phyloP scores from a whole-genome alignment of 768 basidiomycete genomes.

The Boletus vinaceobasis region DNA sequence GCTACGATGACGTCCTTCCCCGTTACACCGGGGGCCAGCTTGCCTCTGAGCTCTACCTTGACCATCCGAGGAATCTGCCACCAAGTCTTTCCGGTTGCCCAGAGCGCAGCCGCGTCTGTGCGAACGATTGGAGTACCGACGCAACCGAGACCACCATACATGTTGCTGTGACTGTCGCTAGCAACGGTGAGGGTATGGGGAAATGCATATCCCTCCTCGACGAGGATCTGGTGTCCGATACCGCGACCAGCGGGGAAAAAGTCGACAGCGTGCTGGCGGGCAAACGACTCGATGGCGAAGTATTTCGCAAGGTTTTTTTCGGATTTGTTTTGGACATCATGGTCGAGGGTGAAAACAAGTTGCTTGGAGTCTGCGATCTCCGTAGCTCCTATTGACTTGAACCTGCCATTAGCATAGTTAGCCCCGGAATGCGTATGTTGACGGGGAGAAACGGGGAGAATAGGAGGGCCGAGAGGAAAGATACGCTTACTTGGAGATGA shows the following conservation, averaged over 20 bases:
- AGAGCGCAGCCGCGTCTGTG: conserved; percentile 91
- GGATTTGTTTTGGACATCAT: conserved; percentile 96
- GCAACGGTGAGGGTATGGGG: conserved; percentile 94
- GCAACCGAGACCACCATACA: conserved; percentile 98
- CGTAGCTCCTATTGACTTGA: conserved; percentile 91
- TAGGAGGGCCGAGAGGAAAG: neutral
- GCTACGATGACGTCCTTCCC: conserved; percentile 99
- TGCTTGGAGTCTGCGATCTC: conserved; percentile 77
- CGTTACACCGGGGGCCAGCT: conserved; percentile 82
- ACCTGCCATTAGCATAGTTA: conserved; percentile 45
- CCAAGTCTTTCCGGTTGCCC: conserved; percentile 99
- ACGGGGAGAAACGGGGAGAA: neutral
- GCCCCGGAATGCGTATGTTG: neutral
- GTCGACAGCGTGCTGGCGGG: conserved; percentile 78
- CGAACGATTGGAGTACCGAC: conserved; percentile 97
- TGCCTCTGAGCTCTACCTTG: conserved; percentile 86
- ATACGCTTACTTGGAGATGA: conserved; percentile 83
- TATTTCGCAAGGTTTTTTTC: conserved; percentile 91
- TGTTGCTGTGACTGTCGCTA: conserved; percentile 95
- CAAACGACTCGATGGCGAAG: conserved; percentile 86
- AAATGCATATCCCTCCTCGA: conserved; percentile 98
- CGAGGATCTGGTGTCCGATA: conserved; percentile 95
- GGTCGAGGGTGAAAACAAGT: conserved; percentile 94
- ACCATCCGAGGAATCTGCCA: conserved; percentile 99
- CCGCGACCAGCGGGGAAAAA: conserved; percentile 98